These are phyloP conservation scores for Diaporthe amygdali DNA, from an alignment of 2,329 filamentous ascomycete genomes.

Conservation along the genomic window DNA sequence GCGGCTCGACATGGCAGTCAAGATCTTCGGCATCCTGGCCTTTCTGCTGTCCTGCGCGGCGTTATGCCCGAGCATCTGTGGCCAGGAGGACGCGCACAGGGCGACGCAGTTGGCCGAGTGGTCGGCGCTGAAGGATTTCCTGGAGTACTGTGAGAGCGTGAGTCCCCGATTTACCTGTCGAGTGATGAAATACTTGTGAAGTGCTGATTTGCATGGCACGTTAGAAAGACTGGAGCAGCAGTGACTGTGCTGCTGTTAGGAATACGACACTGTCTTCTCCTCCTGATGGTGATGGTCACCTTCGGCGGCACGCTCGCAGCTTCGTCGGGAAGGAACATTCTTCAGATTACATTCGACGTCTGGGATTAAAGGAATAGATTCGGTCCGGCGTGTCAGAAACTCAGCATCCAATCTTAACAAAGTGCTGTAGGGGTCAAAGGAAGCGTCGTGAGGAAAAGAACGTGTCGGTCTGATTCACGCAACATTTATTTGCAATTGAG, in stretches of 20 bases:
- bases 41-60: not conserved
- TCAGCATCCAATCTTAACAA: too few species aligned
- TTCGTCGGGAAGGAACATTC: too few species aligned
- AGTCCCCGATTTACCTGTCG: not conserved
- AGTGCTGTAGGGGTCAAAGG: too few species aligned
- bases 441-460: too few species aligned
- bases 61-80: not conserved
- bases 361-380: too few species aligned
- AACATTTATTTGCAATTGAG: not conserved
- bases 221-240: not conserved
- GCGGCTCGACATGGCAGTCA: not conserved
- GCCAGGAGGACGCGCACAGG: not conserved
- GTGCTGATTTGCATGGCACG: not conserved
- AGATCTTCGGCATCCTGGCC: not conserved
- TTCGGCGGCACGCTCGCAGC: not conserved
- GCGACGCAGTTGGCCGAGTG: not conserved
- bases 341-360: not conserved
- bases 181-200: fast-evolving
- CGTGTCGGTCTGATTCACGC: not conserved
- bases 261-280: not conserved
- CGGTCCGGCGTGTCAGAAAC: too few species aligned
- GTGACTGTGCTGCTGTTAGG: not conserved
- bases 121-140: not conserved
- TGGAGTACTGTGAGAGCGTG: not conserved
- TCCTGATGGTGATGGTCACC: not conserved